phyloP scores from a whole-genome alignment of 2,329 filamentous ascomycete species.

The Thielaviopsis musarum region DNA sequence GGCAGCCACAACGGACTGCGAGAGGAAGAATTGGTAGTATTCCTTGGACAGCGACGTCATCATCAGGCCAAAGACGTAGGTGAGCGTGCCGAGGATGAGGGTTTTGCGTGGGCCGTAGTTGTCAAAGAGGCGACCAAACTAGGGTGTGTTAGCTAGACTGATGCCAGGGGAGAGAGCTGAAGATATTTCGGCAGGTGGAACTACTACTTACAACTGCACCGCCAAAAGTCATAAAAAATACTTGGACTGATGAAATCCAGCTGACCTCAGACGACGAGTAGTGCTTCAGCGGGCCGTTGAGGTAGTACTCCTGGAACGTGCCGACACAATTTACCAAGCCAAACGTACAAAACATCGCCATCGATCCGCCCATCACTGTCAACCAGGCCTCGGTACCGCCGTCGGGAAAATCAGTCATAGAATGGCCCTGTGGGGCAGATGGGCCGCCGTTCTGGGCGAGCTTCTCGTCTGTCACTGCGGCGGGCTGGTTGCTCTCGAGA shows the following conservation, averaged over 20 bases:
- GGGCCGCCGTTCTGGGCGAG: not conserved
- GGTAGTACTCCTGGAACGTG: conserved; percentile 43
- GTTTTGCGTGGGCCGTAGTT: conserved; percentile 44
- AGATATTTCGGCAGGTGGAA: too few relatives aligned
- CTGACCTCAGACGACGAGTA: conserved; percentile 35
- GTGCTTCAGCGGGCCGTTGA: conserved; percentile 27
- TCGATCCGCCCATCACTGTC: conserved; percentile 32
- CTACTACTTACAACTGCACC: conserved; percentile 26
- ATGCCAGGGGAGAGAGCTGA: too few relatives aligned
- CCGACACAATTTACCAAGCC: conserved; percentile 30
- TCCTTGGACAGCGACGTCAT: conserved; percentile 36
- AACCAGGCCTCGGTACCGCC: conserved; percentile 41
- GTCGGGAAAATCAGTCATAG: conserved; percentile 34
- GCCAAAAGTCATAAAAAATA: conserved; percentile 32
- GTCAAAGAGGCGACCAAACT: conserved; percentile 46
- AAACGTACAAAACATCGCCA: conserved; percentile 27
- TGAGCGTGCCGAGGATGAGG: conserved; percentile 33
- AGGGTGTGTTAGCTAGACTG: not conserved
- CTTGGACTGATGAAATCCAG: conserved; percentile 42
- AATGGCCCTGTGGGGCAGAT: too few relatives aligned
- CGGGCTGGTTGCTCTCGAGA: not conserved
- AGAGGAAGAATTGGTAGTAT: conserved; percentile 29
- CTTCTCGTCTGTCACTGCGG: not conserved
- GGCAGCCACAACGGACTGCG: conserved; percentile 24
- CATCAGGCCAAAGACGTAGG: conserved; percentile 48